Percentiles rank a stretch among this genome's conserved stretches.
phyloP scores from a whole-genome alignment of 257 asterid species.

The Nicotiana benthamiana region DNA sequence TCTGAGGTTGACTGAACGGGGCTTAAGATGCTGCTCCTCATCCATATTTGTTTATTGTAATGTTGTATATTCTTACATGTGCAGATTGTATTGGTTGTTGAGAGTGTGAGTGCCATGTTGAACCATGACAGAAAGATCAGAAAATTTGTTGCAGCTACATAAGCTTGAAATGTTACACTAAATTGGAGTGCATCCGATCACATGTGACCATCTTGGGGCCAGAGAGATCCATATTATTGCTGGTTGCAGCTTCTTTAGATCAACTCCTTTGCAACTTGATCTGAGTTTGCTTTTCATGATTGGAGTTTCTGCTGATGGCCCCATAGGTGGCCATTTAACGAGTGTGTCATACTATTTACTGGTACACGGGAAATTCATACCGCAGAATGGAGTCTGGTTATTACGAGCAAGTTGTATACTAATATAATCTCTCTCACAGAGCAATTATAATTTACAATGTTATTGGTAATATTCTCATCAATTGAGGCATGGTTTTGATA shows the following conservation, averaged over 20 bases:
- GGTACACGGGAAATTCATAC: neutral
- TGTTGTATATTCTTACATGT: neutral
- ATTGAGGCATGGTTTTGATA: neutral
- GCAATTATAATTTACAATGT: neutral
- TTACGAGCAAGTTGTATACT: neutral
- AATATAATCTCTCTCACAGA: neutral
- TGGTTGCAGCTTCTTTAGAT: neutral
- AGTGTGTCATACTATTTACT: neutral
- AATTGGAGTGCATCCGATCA: neutral
- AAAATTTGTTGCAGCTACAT: constrained; percentile 34
- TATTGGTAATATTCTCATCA: neutral
- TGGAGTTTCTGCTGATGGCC: neutral
- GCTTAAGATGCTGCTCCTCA: neutral
- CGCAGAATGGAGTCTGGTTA: neutral
- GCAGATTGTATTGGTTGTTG: constrained; percentile 81
- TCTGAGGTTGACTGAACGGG: neutral
- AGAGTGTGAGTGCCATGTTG: constrained; percentile 82
- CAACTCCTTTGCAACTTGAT: neutral
- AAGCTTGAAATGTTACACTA: constrained; percentile 20
- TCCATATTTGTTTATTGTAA: neutral
- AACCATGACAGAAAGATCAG: constrained; percentile 69
- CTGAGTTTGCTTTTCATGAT: neutral
- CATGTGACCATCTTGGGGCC: neutral
- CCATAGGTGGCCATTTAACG: neutral
- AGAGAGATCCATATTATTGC: neutral